Conservation (phyloP, 2,329 filamentous ascomycete genomes). For the Ceratocystis alfenasii region DNA sequence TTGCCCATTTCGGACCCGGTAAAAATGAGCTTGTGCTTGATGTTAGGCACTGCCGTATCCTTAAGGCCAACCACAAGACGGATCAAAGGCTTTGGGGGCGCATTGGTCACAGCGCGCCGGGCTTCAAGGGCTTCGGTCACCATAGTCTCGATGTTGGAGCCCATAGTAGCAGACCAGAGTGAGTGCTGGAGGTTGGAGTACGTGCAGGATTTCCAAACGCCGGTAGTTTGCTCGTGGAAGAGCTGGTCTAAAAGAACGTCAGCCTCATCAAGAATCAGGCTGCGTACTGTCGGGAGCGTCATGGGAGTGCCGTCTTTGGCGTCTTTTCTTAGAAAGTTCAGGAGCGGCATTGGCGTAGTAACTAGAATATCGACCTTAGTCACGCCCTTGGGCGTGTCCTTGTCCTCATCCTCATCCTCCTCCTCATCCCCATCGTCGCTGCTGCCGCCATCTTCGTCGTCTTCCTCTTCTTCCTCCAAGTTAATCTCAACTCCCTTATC, state of each 20-base stretch:
- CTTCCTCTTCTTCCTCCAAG: constrained; percentile 30
- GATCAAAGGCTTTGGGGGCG: constrained; percentile 45
- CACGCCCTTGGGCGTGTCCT: constrained; percentile 21
- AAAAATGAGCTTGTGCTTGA: constrained; percentile 79
- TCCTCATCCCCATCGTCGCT: constrained; percentile 31
- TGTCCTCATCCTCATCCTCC: constrained; percentile 29
- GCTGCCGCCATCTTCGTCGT: constrained; percentile 29
- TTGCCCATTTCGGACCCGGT: constrained; percentile 90
- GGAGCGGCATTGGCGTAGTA: constrained; percentile 47
- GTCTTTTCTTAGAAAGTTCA: constrained; percentile 52
- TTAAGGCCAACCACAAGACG: constrained; percentile 92
- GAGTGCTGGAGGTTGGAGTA: constrained; percentile 59
- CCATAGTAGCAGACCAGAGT: constrained; percentile 96
- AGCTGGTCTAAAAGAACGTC: constrained; percentile 86
- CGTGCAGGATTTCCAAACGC: constrained; percentile 69
- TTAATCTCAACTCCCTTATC: constrained; percentile 32
- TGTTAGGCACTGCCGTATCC: constrained; percentile 86
- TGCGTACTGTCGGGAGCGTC: constrained; percentile 54
- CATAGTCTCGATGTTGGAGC: constrained; percentile 76
- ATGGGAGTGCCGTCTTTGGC: constrained; percentile 34
- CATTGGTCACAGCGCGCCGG: constrained; percentile 28
- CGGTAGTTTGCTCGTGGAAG: constrained; percentile 78
- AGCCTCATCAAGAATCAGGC: constrained; percentile 80
- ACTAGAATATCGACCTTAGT: constrained; percentile 32
- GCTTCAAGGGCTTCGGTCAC: constrained; percentile 54